Percentiles rank a stretch among this genome's conserved stretches.
phyloP scores from a whole-genome alignment of 768 basidiomycete genomes.

The Suillus alpinus region DNA sequence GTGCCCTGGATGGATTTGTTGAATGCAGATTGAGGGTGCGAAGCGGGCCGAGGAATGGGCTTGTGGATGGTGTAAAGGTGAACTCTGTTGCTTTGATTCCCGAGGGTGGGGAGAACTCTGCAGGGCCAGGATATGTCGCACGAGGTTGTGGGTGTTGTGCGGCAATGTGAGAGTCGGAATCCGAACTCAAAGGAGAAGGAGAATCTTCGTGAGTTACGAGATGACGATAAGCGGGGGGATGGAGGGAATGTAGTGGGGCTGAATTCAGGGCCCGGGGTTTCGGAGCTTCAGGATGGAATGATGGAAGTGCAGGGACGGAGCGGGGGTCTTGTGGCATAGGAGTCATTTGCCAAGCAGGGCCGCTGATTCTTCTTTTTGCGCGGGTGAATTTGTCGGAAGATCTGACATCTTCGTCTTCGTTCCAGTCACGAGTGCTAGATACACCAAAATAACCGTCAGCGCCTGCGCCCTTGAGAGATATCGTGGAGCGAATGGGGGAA shows the following conservation, averaged over 20 bases:
- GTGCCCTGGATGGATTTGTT: slow-evolving; percentile 64
- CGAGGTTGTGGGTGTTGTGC: slow-evolving; percentile 30
- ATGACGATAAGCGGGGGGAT: slow-evolving; percentile 31
- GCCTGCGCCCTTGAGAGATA: slow-evolving; percentile 16
- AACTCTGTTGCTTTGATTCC: slow-evolving; percentile 31
- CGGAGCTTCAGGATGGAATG: slow-evolving; percentile 13
- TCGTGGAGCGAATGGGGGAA: slow-evolving; percentile 43
- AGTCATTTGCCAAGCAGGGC: slow-evolving; percentile 55
- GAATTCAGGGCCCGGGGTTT: slow-evolving; percentile 22
- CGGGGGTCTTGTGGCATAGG: slow-evolving; percentile 36
- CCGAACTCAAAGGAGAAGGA: slow-evolving; percentile 69
- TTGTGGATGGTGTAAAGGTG: slow-evolving; percentile 66
- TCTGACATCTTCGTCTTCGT: slow-evolving; percentile 27
- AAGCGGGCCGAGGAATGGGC: slow-evolving; percentile 77
- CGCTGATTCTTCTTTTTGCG: slow-evolving; percentile 48
- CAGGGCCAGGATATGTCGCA: slow-evolving; percentile 19
- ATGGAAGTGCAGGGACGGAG: slow-evolving; percentile 13
- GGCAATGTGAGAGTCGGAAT: slow-evolving; percentile 44
- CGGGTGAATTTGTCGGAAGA: slow-evolving; percentile 24
- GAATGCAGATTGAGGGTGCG: slow-evolving; percentile 75
- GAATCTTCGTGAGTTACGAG: slow-evolving; percentile 53
- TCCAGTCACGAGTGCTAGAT: slow-evolving; percentile 36
- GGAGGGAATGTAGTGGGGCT: slow-evolving; percentile 40
- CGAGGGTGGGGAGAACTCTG: slow-evolving; percentile 22
- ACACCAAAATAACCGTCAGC: slow-evolving; percentile 43